Conservation (phyloP, 768 basidiomycete genomes). For the Coprinopsis sp. region DNA sequence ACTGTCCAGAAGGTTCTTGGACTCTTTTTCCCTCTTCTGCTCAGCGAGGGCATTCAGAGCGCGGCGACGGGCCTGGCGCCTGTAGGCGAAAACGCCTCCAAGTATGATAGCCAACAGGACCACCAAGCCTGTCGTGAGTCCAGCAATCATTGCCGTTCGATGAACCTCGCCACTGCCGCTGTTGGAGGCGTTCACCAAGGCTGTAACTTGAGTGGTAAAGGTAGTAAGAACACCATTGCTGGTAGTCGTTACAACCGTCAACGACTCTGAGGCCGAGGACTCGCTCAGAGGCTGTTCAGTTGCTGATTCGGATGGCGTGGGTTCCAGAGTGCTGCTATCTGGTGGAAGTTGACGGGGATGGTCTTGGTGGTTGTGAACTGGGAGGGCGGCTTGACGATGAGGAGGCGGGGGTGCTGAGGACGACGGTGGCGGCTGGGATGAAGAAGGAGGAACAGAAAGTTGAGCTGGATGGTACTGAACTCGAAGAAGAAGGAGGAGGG, state of each 20-base stretch:
- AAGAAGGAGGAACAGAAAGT: too few relatives aligned
- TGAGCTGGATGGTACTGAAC: too few relatives aligned
- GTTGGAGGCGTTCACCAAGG: not conserved
- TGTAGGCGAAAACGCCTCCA: constrained; percentile 8
- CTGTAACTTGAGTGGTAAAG: not conserved
- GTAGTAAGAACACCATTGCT: constrained; percentile 1
- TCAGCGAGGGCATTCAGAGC: constrained; percentile 2
- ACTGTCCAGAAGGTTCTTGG: constrained; percentile 11
- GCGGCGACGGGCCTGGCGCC: constrained; percentile 5
- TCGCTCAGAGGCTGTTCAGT: not conserved
- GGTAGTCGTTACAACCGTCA: constrained; percentile 1
- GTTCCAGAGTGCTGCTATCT: too few relatives aligned
- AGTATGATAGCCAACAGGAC: constrained; percentile 9
- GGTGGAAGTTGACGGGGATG: not conserved
- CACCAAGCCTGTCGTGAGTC: constrained; percentile 9
- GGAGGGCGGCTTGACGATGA: too few relatives aligned
- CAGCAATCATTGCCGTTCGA: constrained; percentile 15
- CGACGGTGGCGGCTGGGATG: too few relatives aligned
- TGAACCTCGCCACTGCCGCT: not conserved
- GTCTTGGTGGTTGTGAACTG: too few relatives aligned
- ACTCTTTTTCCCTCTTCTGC: constrained; percentile 8
- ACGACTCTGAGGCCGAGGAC: not conserved
- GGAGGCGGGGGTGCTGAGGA: too few relatives aligned
- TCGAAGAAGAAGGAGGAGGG: too few relatives aligned
- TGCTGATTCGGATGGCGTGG: too few relatives aligned